Evolutionary conservation across 257 asterid species (phyloP), one percentile per base, ranked within the genome.

Genomic region (Linderniella brevidens): DNA sequence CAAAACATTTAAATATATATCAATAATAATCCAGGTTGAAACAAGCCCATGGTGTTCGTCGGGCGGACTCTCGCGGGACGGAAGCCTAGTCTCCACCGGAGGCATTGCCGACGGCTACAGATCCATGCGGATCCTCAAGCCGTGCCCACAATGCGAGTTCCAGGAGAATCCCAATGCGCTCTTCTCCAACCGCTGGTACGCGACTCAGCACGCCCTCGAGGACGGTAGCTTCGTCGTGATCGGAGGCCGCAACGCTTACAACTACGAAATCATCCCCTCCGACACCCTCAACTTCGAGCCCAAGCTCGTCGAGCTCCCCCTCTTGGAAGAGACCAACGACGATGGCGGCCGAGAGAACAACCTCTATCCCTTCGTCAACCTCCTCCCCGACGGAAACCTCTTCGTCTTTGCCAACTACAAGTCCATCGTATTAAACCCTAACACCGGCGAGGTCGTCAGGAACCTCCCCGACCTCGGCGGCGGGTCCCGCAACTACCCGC

Each of bases 21-120:
- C 14, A n/a, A n/a, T n/a, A n/a, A n/a, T n/a, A n/a, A n/a, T n/a
- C 12, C 68, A 90, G 99, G 0, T 90, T 39, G 55, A 38, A 1
- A 20, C 53, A 15, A 84, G 92, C 69, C 93, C 93, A 18, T 90
- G 99, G 99, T 90, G 99, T 67, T 90, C 99, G 19, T 64, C 82
- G 4, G 99, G 96, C n/a, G 78, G 82, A 46, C 64, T 90, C 19
- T 52, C 75, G 5, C 35, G 42, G 15, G 57, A 52, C 3, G 96
- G 99, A 6, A 76, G 68, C 13, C 66, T 90, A 1, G 32, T 90
- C 41, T 81, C 76, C 20, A 77, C 93, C 0, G 99, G 99, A 0
- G 96, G 96, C 4, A 71, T 66, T 9, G 57, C 65, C 37, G 85
- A 68, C 11, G 98, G 93, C 0, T 37, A 54, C 9, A 62, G 56